Conservation (phyloP, 495 filamentous ascomycete species). For the Xylaria curta region DNA sequence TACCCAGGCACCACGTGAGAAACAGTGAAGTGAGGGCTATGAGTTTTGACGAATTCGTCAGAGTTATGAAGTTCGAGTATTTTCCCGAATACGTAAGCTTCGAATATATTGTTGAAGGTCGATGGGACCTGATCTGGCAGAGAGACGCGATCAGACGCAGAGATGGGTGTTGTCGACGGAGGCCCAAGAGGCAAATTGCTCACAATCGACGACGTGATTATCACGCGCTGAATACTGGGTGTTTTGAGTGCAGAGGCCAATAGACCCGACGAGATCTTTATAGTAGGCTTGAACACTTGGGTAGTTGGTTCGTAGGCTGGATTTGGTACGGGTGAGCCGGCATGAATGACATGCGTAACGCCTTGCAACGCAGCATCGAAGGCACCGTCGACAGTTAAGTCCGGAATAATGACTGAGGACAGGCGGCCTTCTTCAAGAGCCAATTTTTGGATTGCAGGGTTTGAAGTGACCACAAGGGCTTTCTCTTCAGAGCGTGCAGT, state of each 20-base stretch:
- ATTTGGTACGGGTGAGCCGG: slow-evolving; percentile 50
- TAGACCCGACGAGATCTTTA: slow-evolving; percentile 33
- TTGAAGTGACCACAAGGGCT: slow-evolving; percentile 34
- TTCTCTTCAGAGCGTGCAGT: slow-evolving; percentile 40
- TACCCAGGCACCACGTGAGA: slow-evolving; percentile 48
- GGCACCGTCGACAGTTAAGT: slow-evolving; percentile 48
- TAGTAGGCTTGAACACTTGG: slow-evolving; percentile 40
- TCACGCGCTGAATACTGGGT: slow-evolving; percentile 38
- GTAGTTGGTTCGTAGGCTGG: slow-evolving; percentile 29
- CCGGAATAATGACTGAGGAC: slow-evolving; percentile 49
- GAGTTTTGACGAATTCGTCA: slow-evolving; percentile 40
- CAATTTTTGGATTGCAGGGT: slow-evolving; percentile 35
- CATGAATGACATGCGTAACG: slow-evolving; percentile 55
- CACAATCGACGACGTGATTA: slow-evolving; percentile 45
- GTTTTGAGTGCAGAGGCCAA: slow-evolving; percentile 39
- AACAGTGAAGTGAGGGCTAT: slow-evolving; percentile 46
- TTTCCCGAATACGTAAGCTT: slow-evolving; percentile 47
- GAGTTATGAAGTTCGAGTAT: slow-evolving; percentile 40
- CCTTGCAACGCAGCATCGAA: slow-evolving; percentile 54
- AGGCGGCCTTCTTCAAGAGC: slow-evolving; percentile 35
- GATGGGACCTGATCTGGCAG: slow-evolving; percentile 22
- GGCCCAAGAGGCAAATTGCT: slow-evolving; percentile 27
- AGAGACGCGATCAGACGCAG: slow-evolving; percentile 29
- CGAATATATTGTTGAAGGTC: slow-evolving; percentile 30
- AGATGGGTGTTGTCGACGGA: slow-evolving; percentile 24